These are phyloP conservation scores for Falciphora oryzae DNA, from an alignment of 2,329 filamentous ascomycete genomes.

Conservation along the genomic window DNA sequence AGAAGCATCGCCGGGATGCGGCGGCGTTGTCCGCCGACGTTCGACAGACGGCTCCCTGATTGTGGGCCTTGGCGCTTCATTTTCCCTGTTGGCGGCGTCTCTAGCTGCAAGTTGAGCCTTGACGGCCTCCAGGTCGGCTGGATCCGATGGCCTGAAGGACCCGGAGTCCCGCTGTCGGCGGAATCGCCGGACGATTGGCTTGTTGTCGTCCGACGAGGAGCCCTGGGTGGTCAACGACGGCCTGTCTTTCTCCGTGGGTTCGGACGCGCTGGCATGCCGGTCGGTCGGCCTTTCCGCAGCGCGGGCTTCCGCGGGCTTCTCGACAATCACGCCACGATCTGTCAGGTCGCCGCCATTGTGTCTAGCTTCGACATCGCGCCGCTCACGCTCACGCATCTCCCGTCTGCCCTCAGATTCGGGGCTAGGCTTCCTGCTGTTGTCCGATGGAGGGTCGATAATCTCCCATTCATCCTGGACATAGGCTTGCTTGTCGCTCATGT, in stretches of 20 bases:
- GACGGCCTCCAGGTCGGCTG: constrained; percentile 41
- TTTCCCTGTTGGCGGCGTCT: neutral
- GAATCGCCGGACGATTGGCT: constrained; percentile 22
- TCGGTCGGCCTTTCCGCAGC: neutral
- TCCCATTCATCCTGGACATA: constrained; percentile 10
- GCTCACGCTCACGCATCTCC: constrained; percentile 24
- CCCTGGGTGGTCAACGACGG: neutral
- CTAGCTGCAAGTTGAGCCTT: constrained; percentile 43
- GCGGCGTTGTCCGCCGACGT: constrained; percentile 1
- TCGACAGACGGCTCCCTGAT: constrained; percentile 4
- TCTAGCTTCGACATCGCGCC: constrained; percentile 33
- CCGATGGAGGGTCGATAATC: constrained; percentile 16
- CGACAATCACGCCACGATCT: constrained; percentile 17
- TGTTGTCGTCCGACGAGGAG: constrained; percentile 33
- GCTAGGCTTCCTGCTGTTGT: constrained; percentile 12
- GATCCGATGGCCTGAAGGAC: constrained; percentile 48
- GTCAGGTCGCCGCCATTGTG: constrained; percentile 28
- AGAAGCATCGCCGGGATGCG: neutral
- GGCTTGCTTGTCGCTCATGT: constrained; percentile 12
- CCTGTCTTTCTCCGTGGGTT: neutral
- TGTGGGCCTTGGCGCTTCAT: neutral
- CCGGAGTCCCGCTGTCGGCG: constrained; percentile 33
- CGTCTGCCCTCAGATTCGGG: constrained; percentile 15
- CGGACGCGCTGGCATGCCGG: neutral
- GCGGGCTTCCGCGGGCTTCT: constrained; percentile 1